Evolutionary conservation across 2,329 filamentous ascomycete genomes (phyloP), one percentile per base, ranked within the genome.

Genomic region (Alternaria angustiovoidea): DNA sequence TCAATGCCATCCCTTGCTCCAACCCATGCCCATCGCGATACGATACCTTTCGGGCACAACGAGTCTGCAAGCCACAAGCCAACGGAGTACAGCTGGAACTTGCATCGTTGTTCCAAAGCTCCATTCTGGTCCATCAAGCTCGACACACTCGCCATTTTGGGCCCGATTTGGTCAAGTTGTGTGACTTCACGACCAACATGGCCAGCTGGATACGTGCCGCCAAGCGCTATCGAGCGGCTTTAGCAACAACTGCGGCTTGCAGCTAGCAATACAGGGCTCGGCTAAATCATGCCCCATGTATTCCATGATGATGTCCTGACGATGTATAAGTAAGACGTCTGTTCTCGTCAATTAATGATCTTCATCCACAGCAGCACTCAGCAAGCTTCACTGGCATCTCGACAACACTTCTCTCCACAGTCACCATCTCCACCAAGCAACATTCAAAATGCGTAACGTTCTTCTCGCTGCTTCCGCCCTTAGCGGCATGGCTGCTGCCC

Each of bases 401-500:
- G 14, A 28, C 57, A 43, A 30, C 18, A 56, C 54, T 39, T 24
- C 49, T 44, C 43, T 42, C 61, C 52, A 24, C 63, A 34, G 54
- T 60, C 56, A 44, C 55, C 32, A 53, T 43, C 42, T 38, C 46
- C 54, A 51, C 24, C 59, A 61, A 43, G 34, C 47, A 36, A 53
- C 22, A 7, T 57, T 62, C 63, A 68, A 67, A 8, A 74, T 74
- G 70, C 69, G 69, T 62, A 67, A 68, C 61, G 51, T 62, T 34
- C 28, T 67, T 22, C 39, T 69, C 44, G 58, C 62, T 53, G 59
- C 61, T 49, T 67, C 69, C 36, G 54, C 54, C 42, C 18, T 61
- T 48, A 53, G 58, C 47, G 42, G 65, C 38, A 60, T 71, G 48
- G 65, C 62, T 18, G 63, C 65, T 42, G 68, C 70, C 41, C 62